Conservation (phyloP, 441 rosid species). For the Gossypium trilobum region DNA sequence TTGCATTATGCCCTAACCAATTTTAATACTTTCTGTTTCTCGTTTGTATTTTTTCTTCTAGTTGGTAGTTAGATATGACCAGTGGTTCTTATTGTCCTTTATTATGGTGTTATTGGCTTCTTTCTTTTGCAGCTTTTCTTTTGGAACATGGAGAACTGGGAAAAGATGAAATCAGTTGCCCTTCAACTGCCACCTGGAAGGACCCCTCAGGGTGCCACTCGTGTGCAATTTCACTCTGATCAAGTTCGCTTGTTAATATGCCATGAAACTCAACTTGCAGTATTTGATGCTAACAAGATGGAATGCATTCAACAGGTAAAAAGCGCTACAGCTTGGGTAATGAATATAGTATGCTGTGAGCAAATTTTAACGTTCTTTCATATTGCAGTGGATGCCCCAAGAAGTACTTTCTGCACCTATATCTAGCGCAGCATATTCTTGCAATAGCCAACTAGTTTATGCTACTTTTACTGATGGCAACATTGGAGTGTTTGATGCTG, state of each 20-base stretch:
- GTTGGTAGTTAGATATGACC: background rate
- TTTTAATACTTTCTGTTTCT: background rate
- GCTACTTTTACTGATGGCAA: constrained; percentile 52
- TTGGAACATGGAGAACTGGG: constrained; percentile 43
- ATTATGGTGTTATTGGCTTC: background rate
- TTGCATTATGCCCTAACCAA: background rate
- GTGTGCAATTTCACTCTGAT: constrained; percentile 35
- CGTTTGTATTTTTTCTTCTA: background rate
- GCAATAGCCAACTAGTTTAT: constrained; percentile 55
- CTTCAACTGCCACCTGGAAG: constrained; percentile 33
- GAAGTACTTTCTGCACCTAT: constrained; percentile 45
- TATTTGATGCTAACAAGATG: constrained; percentile 36
- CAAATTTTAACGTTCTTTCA: constrained; percentile 11
- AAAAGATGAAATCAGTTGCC: constrained; percentile 30
- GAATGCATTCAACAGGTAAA: constrained; percentile 32
- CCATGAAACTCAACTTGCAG: constrained; percentile 37
- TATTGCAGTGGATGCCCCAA: constrained; percentile 62
- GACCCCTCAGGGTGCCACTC: constrained; percentile 32
- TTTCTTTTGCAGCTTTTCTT: constrained; percentile 24
- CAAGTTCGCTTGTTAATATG: constrained; percentile 32
- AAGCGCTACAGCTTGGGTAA: background rate
- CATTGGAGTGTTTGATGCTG: constrained; percentile 55
- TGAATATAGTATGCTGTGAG: background rate
- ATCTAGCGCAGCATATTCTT: constrained; percentile 53
- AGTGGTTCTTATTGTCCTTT: background rate